phyloP scores from a whole-genome alignment of 768 basidiomycete species.

The Lactarius deliciosus region DNA sequence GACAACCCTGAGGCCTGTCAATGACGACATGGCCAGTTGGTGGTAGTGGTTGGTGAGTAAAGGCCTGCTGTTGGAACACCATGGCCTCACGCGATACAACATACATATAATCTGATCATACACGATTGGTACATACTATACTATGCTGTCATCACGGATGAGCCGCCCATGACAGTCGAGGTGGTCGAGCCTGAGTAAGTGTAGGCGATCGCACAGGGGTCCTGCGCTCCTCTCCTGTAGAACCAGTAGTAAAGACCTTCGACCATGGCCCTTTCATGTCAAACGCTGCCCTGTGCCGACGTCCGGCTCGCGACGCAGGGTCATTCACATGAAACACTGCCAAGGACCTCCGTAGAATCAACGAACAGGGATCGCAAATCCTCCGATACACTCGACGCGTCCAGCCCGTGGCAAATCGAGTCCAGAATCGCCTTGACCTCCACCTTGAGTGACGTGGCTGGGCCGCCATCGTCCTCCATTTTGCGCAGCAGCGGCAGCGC shows the following conservation, averaged over 20 bases:
- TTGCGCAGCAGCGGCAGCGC: constrained; percentile 8
- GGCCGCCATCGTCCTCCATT: background rate
- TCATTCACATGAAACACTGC: constrained; percentile 1
- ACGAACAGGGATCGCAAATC: constrained; percentile 13
- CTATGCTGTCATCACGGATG: background rate
- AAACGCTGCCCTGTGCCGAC: background rate
- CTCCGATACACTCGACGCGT: constrained; percentile 1
- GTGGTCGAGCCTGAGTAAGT: background rate
- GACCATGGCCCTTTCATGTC: constrained; percentile 10
- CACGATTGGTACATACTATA: background rate
- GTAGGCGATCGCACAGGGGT: background rate
- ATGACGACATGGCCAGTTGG: no score
- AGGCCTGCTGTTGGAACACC: background rate
- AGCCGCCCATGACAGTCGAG: constrained; percentile 6
- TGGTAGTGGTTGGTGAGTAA: background rate
- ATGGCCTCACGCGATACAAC: background rate
- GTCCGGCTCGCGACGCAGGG: background rate
- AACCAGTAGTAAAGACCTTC: constrained; percentile 4
- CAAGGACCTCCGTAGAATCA: constrained; percentile 10
- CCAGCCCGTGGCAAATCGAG: constrained; percentile 12
- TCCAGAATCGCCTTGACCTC: constrained; percentile 19
- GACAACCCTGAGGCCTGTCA: background rate
- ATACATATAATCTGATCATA: background rate
- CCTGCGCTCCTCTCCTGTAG: background rate
- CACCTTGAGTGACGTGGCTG: background rate